phyloP scores from a whole-genome alignment of 2,329 filamentous ascomycete species.

The Huntiella abstrusa region DNA sequence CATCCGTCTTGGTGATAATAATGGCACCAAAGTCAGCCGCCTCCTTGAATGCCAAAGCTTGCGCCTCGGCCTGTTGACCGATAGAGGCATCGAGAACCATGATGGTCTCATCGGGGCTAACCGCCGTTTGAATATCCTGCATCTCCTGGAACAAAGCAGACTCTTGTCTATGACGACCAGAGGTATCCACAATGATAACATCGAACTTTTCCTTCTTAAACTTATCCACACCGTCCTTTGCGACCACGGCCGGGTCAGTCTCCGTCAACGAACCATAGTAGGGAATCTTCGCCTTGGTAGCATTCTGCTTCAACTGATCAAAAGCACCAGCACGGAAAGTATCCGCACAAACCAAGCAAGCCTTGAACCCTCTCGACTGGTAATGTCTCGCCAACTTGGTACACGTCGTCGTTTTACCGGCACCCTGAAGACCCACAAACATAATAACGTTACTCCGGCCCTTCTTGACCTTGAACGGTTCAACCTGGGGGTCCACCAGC shows the following conservation, averaged over 20 bases:
- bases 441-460: constrained; percentile 94
- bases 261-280: constrained; percentile 96
- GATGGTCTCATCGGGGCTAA: constrained; percentile 82
- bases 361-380: constrained; percentile 77
- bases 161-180: constrained; percentile 85
- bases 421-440: constrained; percentile 96
- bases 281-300: constrained; percentile 95
- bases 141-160: constrained; percentile 92
- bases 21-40: constrained; percentile 94
- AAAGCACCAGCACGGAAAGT: constrained; percentile 98
- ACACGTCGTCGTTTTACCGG: constrained; percentile 95
- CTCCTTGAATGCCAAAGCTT: constrained; percentile 93
- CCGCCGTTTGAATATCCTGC: constrained; percentile 84
- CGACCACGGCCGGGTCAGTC: constrained; percentile 85
- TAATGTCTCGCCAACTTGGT: constrained; percentile 91
- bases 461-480: constrained; percentile 93
- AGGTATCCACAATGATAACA: constrained; percentile 96
- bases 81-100: constrained; percentile 96
- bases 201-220: constrained; percentile 99
- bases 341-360: constrained; percentile 89
- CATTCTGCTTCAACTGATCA: constrained; percentile 96
- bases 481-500: constrained; percentile 85
- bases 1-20: constrained; percentile 97
- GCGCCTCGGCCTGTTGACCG: constrained; percentile 84
- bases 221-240: constrained; percentile 88